Evolutionary conservation across 371 early-diverging fungal species (phyloP).

Genomic region (Apophysomyces ossiformis): DNA sequence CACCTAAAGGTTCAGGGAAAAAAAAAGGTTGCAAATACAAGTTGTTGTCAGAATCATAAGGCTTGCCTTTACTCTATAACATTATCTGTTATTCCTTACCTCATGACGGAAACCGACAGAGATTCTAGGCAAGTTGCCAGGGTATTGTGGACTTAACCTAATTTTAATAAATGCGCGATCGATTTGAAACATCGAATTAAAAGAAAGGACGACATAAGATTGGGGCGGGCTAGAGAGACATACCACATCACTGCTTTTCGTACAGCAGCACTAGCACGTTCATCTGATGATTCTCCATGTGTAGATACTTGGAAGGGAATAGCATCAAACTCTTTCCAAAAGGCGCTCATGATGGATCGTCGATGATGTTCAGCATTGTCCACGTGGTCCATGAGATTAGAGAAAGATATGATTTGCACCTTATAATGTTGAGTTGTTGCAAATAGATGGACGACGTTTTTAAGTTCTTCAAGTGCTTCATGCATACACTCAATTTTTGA

Average conservation of each 20-base stretch:
- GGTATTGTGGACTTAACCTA: constrained; percentile 69
- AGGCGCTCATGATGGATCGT: constrained; percentile 49
- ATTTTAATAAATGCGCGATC: not conserved
- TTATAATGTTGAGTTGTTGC: constrained; percentile 56
- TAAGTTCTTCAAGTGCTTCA: constrained; percentile 40
- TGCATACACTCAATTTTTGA: constrained; percentile 25
- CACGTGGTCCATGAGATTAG: constrained; percentile 29
- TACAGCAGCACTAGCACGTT: constrained; percentile 74
- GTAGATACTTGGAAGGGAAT: constrained; percentile 70
- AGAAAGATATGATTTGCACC: constrained; percentile 56
- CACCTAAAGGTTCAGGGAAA: constrained; percentile 35
- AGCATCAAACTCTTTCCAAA: constrained; percentile 81
- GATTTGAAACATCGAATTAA: constrained; percentile 3
- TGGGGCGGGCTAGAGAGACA: not conserved
- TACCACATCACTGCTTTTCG: constrained; percentile 74
- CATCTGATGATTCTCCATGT: constrained; percentile 64
- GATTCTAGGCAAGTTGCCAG: constrained; percentile 51
- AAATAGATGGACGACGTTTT: constrained; percentile 47
- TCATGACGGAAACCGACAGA: constrained; percentile 21
- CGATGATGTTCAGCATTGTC: constrained; percentile 28
- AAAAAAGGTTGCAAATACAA: too few relatives aligned
- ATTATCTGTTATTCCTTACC: constrained; percentile 40
- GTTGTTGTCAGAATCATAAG: too few relatives aligned
- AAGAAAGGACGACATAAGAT: not conserved
- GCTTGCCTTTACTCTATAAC: too few relatives aligned